Conservation (phyloP, 2,329 filamentous ascomycete genomes). For the Tolypocladium endophyticum region DNA sequence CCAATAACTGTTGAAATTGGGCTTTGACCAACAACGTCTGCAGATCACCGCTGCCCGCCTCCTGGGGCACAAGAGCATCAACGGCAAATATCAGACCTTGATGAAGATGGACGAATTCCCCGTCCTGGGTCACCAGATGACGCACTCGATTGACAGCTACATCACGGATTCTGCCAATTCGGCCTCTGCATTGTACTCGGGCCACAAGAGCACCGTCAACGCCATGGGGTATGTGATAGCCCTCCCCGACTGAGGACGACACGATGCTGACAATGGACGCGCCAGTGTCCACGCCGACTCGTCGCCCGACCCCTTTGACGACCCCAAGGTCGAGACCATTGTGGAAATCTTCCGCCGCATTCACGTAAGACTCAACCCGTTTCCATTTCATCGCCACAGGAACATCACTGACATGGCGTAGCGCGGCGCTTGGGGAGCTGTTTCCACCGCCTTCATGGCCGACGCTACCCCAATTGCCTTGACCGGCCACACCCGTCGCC, state of each 20-base stretch:
- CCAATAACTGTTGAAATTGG: not conserved
- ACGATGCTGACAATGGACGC: not conserved
- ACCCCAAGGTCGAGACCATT: conserved; percentile 79
- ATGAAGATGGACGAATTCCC: conserved; percentile 77
- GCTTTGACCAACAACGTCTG: conserved; percentile 3
- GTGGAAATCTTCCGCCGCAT: conserved; percentile 66
- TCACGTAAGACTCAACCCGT: conserved; percentile 35
- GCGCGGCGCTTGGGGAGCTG: conserved; percentile 50
- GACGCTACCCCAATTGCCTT: conserved; percentile 76
- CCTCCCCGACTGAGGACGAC: not conserved
- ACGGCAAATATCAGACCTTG: conserved; percentile 69
- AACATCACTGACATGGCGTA: conserved; percentile 6
- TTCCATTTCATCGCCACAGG: not conserved
- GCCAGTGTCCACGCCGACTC: conserved; percentile 63
- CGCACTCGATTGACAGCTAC: conserved; percentile 73
- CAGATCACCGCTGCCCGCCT: conserved; percentile 66
- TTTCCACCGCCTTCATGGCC: conserved; percentile 71
- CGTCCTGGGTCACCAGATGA: conserved; percentile 81
- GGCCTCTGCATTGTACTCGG: conserved; percentile 69
- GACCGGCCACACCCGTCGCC: conserved; percentile 60
- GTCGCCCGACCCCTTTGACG: conserved; percentile 61
- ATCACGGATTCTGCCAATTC: conserved; percentile 85
- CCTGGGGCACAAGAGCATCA: conserved; percentile 72
- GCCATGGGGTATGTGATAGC: conserved; percentile 48
- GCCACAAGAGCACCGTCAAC: conserved; percentile 77